phyloP scores from a whole-genome alignment of 306 rosid genomes.

The Prunus kanzakura region DNA sequence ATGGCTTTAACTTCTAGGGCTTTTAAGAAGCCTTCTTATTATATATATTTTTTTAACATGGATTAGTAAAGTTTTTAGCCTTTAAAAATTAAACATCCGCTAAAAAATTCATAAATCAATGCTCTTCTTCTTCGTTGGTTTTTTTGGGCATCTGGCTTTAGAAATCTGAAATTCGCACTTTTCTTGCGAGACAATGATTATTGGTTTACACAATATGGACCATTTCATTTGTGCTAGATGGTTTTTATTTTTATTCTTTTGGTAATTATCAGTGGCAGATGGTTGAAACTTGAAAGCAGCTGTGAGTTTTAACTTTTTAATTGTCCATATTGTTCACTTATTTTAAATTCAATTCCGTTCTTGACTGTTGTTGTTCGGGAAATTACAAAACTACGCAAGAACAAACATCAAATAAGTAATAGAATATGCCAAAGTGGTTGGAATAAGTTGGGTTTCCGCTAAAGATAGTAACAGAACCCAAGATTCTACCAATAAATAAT shows the following conservation, averaged over 20 bases:
- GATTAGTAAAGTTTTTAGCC: too few relatives aligned
- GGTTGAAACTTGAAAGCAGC: neutral
- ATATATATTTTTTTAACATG: accelerated
- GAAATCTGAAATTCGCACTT: too few relatives aligned
- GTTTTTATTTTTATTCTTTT: too few relatives aligned
- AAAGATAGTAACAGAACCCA: neutral
- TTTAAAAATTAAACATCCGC: too few relatives aligned
- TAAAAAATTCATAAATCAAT: too few relatives aligned
- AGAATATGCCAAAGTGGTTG: slow-evolving; percentile 9
- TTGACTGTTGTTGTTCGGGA: neutral
- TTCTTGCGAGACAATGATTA: neutral
- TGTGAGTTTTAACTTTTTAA: neutral
- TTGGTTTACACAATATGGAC: neutral
- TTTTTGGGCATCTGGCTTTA: too few relatives aligned
- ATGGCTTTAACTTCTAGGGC: too few relatives aligned
- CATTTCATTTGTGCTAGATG: neutral
- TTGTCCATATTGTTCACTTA: neutral
- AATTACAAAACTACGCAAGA: neutral
- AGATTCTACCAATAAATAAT: neutral
- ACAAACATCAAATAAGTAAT: neutral
- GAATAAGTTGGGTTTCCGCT: neutral
- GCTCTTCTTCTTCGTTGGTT: too few relatives aligned
- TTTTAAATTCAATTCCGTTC: neutral
- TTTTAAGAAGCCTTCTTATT: too few relatives aligned
- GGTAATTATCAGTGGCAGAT: neutral